Evolutionary conservation across 768 basidiomycete species (phyloP).

Genomic region (Pulveroboletus sp.): DNA sequence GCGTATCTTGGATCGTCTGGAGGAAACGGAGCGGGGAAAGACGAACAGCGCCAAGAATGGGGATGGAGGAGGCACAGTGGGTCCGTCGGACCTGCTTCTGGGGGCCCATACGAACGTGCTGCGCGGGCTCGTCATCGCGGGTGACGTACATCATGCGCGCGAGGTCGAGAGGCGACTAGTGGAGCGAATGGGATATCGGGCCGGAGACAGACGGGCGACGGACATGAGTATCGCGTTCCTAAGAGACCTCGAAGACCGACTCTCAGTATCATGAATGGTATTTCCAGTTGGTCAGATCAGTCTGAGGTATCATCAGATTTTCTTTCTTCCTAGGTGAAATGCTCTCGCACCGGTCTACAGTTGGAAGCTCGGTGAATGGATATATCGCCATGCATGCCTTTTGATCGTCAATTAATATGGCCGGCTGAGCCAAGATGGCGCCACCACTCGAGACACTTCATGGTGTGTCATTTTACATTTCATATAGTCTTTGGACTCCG

Average conservation of each 20-base stretch:
- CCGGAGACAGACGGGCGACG: conserved; percentile 22
- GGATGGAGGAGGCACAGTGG: neutral
- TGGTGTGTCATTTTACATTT: neutral
- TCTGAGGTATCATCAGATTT: neutral
- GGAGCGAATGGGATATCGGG: conserved; percentile 19
- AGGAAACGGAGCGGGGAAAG: conserved; percentile 16
- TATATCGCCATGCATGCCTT: no score
- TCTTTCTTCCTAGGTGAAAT: neutral
- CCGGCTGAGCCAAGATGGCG: neutral
- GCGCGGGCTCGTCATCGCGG: conserved; percentile 35
- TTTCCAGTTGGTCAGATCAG: neutral
- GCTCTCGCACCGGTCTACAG: neutral
- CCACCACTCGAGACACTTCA: neutral
- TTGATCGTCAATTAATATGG: neutral
- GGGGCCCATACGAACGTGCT: conserved; percentile 38
- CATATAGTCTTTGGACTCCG: neutral
- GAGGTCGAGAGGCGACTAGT: conserved; percentile 30
- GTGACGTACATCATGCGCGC: conserved; percentile 28
- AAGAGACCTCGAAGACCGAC: conserved; percentile 15
- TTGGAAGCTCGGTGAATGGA: neutral
- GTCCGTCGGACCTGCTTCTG: conserved; percentile 15
- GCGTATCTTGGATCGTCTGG: conserved; percentile 41
- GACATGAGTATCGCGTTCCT: conserved; percentile 21
- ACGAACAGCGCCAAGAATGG: neutral
- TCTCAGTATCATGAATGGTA: neutral